A percentile compares a stretch with the other conserved stretches of the same genome.
These are phyloP conservation scores for Diaporthe ampelina DNA, from an alignment of 2,329 filamentous ascomycete species.

Conservation along the genomic window DNA sequence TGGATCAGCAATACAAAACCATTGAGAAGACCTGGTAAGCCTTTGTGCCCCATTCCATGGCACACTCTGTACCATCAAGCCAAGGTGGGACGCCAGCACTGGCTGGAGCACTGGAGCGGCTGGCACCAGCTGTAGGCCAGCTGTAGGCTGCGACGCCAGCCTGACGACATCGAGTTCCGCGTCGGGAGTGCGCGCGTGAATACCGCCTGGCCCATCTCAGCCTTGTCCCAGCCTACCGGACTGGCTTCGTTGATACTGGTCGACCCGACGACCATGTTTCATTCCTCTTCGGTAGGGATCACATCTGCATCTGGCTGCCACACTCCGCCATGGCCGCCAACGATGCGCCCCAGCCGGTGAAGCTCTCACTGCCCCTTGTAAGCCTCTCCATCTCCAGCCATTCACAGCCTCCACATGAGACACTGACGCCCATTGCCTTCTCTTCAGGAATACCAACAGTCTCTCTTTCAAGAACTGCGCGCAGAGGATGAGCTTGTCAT, in stretches of 20 bases:
- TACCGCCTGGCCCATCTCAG: neutral
- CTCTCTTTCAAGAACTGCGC: conserved; percentile 91
- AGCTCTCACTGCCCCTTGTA: conserved; percentile 83
- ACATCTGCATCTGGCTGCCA: conserved; percentile 25
- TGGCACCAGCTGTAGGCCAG: conserved; percentile 13
- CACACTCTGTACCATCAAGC: neutral
- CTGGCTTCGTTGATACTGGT: neutral
- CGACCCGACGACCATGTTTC: conserved; percentile 36
- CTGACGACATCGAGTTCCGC: conserved; percentile 34
- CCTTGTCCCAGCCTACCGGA: neutral
- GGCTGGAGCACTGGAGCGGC: neutral
- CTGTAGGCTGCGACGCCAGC: neutral
- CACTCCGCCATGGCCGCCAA: conserved; percentile 41
- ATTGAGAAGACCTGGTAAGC: neutral
- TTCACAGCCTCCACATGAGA: conserved; percentile 3
- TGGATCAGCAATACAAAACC: neutral
- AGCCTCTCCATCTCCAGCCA: conserved; percentile 38
- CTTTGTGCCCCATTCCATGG: neutral
- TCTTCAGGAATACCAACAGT: conserved; percentile 87
- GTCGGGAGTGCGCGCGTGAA: conserved; percentile 6
- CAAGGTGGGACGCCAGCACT: neutral
- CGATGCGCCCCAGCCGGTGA: conserved; percentile 73
- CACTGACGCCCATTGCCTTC: conserved; percentile 41
- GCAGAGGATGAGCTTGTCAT: conserved; percentile 94
- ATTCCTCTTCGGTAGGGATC: neutral